A percentile compares a stretch with the other conserved stretches of the same genome.
phyloP scores from a whole-genome alignment of 164 flowering plant genomes.

The Vitis cinerea region DNA sequence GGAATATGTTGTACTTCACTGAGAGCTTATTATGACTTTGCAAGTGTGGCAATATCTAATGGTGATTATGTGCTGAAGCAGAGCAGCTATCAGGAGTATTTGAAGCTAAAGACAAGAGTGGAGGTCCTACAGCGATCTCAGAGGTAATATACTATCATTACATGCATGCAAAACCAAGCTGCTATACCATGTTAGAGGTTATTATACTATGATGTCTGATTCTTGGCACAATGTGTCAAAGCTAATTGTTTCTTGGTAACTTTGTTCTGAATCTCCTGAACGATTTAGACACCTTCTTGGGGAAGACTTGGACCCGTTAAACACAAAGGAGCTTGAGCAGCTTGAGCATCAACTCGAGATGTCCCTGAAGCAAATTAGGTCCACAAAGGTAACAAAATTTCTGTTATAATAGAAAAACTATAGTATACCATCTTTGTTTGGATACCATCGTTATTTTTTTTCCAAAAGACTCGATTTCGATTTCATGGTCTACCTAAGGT shows the following conservation, averaged over 20 bases:
- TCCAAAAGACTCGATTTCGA: no score
- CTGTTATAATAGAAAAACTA: not conserved
- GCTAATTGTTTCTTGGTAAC: no score
- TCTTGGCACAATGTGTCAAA: no score
- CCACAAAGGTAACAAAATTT: constrained; percentile 25
- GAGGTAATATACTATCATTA: constrained; percentile 26
- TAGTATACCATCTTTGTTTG: no score
- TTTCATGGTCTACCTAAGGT: no score
- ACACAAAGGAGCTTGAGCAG: constrained; percentile 42
- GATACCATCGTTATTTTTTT: no score
- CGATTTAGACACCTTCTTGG: constrained; percentile 44
- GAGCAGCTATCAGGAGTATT: constrained; percentile 42
- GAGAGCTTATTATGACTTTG: no score
- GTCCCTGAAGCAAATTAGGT: constrained; percentile 31
- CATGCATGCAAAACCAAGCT: no score
- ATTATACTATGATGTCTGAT: no score
- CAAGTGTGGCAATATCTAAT: not conserved
- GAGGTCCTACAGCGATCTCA: constrained; percentile 50
- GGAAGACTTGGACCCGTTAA: constrained; percentile 37
- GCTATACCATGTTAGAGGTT: no score
- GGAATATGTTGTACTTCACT: not conserved
- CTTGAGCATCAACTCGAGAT: constrained; percentile 35
- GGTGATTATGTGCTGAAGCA: constrained; percentile 4
- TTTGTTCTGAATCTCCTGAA: not conserved
- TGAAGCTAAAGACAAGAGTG: constrained; percentile 47